Percentiles rank a stretch among this genome's conserved stretches.
These are phyloP conservation scores for Fusarium zealandicum DNA, from an alignment of 2,329 filamentous ascomycete species.

Conservation along the genomic window DNA sequence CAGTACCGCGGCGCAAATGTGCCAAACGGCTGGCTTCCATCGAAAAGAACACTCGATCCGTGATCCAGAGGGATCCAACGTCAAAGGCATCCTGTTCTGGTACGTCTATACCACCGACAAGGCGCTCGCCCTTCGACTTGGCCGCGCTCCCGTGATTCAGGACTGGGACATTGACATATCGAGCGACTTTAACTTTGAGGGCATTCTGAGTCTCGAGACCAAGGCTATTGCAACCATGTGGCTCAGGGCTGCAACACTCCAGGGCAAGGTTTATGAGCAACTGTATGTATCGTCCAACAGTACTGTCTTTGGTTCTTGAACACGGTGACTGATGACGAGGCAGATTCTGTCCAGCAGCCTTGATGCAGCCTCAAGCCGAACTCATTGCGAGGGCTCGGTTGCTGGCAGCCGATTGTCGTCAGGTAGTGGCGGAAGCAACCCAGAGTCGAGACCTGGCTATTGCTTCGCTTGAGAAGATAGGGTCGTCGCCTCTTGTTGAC, in stretches of 20 bases:
- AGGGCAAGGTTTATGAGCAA: slow-evolving; percentile 66
- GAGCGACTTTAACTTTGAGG: slow-evolving; percentile 53
- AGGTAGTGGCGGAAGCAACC: slow-evolving; percentile 48
- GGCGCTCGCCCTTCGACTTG: slow-evolving; percentile 64
- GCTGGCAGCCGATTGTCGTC: slow-evolving; percentile 50
- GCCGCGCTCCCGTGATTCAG: slow-evolving; percentile 63
- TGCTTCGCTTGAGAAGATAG: slow-evolving; percentile 48
- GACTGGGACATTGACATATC: slow-evolving; percentile 66
- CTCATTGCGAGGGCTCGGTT: slow-evolving; percentile 50
- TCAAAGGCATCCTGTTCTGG: slow-evolving; percentile 57
- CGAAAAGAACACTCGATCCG: slow-evolving; percentile 45
- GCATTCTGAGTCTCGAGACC: slow-evolving; percentile 42
- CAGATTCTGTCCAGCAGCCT: slow-evolving; percentile 59
- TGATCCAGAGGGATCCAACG: slow-evolving; percentile 44
- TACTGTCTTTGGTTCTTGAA: not conserved
- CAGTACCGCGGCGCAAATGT: slow-evolving; percentile 65
- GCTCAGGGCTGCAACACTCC: slow-evolving; percentile 63
- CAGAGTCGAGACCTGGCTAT: slow-evolving; percentile 47
- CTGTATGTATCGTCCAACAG: slow-evolving; percentile 39
- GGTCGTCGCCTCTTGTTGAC: slow-evolving; percentile 51
- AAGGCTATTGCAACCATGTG: slow-evolving; percentile 58
- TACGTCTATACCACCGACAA: slow-evolving; percentile 65
- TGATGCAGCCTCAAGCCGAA: slow-evolving; percentile 50
- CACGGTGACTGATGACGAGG: slow-evolving; percentile 8
- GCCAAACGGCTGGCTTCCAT: slow-evolving; percentile 69